A percentile compares a stretch with the other conserved stretches of the same genome.
Evolutionary conservation across 176 grass and related monocot species (phyloP).

Genomic region (Aegilops bicornis): DNA sequence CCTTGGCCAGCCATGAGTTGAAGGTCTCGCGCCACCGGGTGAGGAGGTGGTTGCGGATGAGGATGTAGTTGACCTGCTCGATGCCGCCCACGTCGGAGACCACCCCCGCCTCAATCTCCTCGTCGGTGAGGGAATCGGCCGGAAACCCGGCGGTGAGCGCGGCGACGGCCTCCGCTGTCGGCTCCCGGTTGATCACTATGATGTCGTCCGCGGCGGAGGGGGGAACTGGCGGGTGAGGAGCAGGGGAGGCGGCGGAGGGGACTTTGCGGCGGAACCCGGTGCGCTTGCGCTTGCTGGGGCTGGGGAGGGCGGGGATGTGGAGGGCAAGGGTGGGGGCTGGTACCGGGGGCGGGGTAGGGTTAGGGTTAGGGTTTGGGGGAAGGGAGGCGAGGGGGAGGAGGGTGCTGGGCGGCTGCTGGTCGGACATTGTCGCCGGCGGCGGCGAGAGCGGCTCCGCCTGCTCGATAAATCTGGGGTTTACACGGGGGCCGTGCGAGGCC

Average conservation of each 20-base stretch:
- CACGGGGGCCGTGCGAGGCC: neutral
- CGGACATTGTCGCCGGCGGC: constrained; percentile 47
- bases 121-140: constrained; percentile 92
- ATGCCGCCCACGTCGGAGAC: constrained; percentile 91
- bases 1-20: constrained; percentile 74
- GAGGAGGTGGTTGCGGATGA: constrained; percentile 94
- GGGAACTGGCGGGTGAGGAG: neutral
- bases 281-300: constrained; percentile 83
- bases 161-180: constrained; percentile 86
- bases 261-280: constrained; percentile 92
- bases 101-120: constrained; percentile 96
- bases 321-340: constrained; percentile 22
- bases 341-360: neutral
- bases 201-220: constrained; percentile 75
- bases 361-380: constrained; percentile 37
- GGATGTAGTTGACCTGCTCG: constrained; percentile 99
- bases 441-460: neutral
- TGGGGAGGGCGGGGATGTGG: constrained; percentile 46
- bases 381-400: constrained; percentile 38
- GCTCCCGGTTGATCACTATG: constrained; percentile 96
- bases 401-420: constrained; percentile 42
- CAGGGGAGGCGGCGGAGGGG: constrained; percentile 22
- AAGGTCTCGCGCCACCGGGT: constrained; percentile 79
- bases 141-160: constrained; percentile 87
- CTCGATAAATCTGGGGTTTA: constrained; percentile 33